These are phyloP conservation scores for Corynespora cassiicola DNA, from an alignment of 2,329 filamentous ascomycete genomes.

Conservation along the genomic window DNA sequence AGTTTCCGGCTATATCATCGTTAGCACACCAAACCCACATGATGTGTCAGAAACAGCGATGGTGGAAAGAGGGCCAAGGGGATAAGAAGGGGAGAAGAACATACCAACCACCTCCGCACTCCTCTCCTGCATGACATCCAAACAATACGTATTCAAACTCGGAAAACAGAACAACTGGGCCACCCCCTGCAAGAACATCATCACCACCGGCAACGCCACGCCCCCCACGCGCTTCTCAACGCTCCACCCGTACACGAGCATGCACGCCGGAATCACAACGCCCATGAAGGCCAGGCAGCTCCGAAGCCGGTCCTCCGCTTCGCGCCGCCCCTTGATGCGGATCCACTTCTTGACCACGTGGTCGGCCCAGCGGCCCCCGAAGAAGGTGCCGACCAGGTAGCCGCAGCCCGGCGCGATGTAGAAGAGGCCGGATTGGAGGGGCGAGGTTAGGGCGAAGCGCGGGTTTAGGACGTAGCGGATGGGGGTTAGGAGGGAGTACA, in stretches of 20 bases:
- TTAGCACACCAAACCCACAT: slow-evolving; percentile 14
- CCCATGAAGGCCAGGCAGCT: slow-evolving; percentile 61
- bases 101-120: slow-evolving; percentile 71
- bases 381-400: slow-evolving; percentile 72
- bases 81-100: slow-evolving; percentile 11
- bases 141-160: slow-evolving; percentile 78
- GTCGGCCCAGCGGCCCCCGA: slow-evolving; percentile 76
- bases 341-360: slow-evolving; percentile 71
- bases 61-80: neutral
- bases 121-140: slow-evolving; percentile 78
- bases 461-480: slow-evolving; percentile 79
- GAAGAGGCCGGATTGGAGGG: slow-evolving; percentile 73
- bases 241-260: slow-evolving; percentile 74
- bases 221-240: slow-evolving; percentile 63
- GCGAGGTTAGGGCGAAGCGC: slow-evolving; percentile 70
- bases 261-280: slow-evolving; percentile 64
- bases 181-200: slow-evolving; percentile 77
- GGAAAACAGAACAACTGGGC: slow-evolving; percentile 80
- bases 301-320: slow-evolving; percentile 73
- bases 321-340: slow-evolving; percentile 63
- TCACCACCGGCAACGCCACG: slow-evolving; percentile 69
- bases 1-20: slow-evolving; percentile 69
- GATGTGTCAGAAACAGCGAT: slow-evolving; percentile 1
- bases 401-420: slow-evolving; percentile 76
- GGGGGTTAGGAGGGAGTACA: slow-evolving; percentile 72